phyloP scores from a whole-genome alignment of 2,329 filamentous ascomycete genomes.

The Ascochyta rabiei region DNA sequence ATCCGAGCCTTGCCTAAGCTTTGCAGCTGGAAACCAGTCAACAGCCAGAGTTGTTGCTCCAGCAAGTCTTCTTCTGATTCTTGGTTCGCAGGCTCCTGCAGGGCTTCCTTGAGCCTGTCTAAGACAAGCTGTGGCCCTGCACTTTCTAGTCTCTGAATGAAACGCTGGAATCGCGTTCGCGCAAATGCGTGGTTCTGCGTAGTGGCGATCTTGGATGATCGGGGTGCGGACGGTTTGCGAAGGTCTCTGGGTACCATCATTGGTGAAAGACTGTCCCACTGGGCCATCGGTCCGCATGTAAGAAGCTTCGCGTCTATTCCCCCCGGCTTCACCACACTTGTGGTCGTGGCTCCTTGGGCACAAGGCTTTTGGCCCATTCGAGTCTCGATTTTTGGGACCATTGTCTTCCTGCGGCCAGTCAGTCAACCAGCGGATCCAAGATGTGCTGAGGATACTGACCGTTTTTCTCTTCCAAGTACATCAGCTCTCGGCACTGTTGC shows the following conservation, averaged over 20 bases:
- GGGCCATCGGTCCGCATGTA: slow-evolving; percentile 37
- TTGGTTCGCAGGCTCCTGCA: slow-evolving; percentile 47
- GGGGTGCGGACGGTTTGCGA: slow-evolving; percentile 21
- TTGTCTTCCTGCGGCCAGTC: neutral
- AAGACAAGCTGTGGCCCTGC: slow-evolving; percentile 61
- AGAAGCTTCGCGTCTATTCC: slow-evolving; percentile 21
- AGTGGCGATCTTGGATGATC: slow-evolving; percentile 22
- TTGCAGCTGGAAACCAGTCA: slow-evolving; percentile 59
- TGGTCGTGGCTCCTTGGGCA: slow-evolving; percentile 6
- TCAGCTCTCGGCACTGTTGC: slow-evolving; percentile 5
- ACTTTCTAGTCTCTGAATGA: slow-evolving; percentile 62
- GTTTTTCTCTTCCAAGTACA: slow-evolving; percentile 21
- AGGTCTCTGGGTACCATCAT: slow-evolving; percentile 24
- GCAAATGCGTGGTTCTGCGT: slow-evolving; percentile 31
- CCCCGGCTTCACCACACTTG: slow-evolving; percentile 8
- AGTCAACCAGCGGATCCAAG: neutral
- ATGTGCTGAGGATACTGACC: neutral
- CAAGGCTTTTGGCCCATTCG: slow-evolving; percentile 25
- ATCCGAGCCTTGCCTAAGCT: slow-evolving; percentile 32
- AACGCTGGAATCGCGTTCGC: slow-evolving; percentile 56
- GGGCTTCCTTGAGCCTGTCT: slow-evolving; percentile 60
- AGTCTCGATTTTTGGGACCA: slow-evolving; percentile 27
- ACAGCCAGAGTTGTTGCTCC: slow-evolving; percentile 67
- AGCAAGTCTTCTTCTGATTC: slow-evolving; percentile 56
- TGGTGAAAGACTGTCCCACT: slow-evolving; percentile 44